Evolutionary conservation across 2,329 filamentous ascomycete genomes (phyloP).

Genomic region (Xylariaceae sp.): DNA sequence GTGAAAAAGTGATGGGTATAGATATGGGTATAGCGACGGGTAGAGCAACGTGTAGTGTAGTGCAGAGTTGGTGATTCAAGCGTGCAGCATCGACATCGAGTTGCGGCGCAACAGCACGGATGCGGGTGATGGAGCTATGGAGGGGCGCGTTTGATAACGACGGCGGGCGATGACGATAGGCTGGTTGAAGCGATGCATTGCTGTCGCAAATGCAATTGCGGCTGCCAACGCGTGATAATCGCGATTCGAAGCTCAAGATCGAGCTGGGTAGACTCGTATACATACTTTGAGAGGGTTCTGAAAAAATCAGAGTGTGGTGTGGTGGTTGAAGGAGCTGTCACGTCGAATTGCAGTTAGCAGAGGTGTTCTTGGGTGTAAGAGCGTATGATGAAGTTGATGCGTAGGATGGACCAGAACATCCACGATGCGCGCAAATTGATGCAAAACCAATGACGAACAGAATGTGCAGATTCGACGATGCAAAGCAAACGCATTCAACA

Average conservation of each 20-base stretch:
- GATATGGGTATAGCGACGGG: no score
- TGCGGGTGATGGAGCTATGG: constrained; percentile 7
- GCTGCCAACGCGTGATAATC: constrained; percentile 25
- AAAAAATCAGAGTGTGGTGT: constrained; percentile 16
- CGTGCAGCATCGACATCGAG: no score
- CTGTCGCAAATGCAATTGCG: constrained; percentile 38
- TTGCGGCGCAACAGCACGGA: no score
- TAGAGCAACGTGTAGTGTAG: no score
- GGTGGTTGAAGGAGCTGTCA: constrained; percentile 31
- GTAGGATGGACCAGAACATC: constrained; percentile 1
- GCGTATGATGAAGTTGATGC: no score
- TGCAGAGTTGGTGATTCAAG: no score
- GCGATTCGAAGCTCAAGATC: constrained; percentile 32
- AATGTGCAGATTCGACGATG: constrained; percentile 3
- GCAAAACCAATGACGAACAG: background rate
- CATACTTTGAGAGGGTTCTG: constrained; percentile 32
- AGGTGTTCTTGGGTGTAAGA: background rate
- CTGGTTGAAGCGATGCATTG: constrained; percentile 14
- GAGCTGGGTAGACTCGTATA: constrained; percentile 17
- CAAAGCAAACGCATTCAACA: constrained; percentile 9
- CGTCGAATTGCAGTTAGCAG: constrained; percentile 23
- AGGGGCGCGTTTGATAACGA: background rate
- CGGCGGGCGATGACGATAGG: background rate
- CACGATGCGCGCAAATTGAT: background rate
- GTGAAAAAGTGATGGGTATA: no score